Evolutionary conservation across 495 filamentous ascomycete species (phyloP).

Genomic region (Lichenothelia convexa): DNA sequence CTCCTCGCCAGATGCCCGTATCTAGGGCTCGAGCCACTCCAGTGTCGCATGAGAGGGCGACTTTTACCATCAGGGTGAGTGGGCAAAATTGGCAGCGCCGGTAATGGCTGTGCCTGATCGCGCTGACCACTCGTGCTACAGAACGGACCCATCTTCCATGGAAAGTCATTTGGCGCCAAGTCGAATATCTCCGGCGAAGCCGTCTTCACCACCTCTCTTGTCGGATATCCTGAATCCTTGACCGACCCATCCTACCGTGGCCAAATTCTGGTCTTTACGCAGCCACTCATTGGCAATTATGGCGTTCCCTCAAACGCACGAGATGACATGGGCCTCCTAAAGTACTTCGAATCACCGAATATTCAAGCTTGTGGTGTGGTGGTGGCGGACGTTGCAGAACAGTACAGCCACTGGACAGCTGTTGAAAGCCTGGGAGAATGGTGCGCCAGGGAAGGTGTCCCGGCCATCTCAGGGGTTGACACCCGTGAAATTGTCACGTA

Average conservation of each 20-base stretch:
- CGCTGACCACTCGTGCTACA: conserved; percentile 12
- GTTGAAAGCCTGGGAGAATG: conserved; percentile 83
- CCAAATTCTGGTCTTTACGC: conserved; percentile 95
- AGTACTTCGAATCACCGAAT: conserved; percentile 91
- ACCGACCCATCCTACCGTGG: conserved; percentile 98
- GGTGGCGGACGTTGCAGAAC: conserved; percentile 78
- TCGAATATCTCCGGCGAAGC: conserved; percentile 86
- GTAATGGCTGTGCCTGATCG: background rate
- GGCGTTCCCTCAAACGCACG: conserved; percentile 67
- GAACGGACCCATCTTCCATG: conserved; percentile 85
- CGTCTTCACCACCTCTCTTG: conserved; percentile 83
- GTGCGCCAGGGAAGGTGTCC: conserved; percentile 91
- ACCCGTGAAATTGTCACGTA: conserved; percentile 91
- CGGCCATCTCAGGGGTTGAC: conserved; percentile 91
- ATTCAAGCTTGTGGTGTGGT: conserved; percentile 93
- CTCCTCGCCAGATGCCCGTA: conserved; percentile 34
- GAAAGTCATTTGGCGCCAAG: conserved; percentile 82
- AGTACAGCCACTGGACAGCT: conserved; percentile 97
- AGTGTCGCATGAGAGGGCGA: conserved; percentile 55
- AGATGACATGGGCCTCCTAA: conserved; percentile 60
- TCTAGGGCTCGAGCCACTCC: conserved; percentile 31
- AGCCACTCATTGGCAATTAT: conserved; percentile 98
- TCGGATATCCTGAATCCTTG: conserved; percentile 94
- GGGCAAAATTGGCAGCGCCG: background rate
- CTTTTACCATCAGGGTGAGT: conserved; percentile 78